Evolutionary conservation across 2,329 filamentous ascomycete species (phyloP), one percentile per base, ranked within the genome.

Genomic region (Talaromyces islandicus): DNA sequence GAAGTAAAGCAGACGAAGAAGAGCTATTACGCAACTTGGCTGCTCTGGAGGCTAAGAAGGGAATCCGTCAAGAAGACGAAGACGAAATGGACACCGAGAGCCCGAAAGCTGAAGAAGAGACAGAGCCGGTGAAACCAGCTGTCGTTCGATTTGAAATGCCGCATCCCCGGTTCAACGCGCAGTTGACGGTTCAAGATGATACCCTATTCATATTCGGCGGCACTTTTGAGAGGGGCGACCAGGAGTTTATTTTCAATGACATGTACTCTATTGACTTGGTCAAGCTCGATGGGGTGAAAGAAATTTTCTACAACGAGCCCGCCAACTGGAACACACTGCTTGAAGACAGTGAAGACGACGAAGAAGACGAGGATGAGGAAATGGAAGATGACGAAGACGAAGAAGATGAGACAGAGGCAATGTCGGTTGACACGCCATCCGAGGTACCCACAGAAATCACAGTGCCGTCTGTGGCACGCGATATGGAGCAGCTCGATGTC

Each of bases 241-340:
- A 91, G 24, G 94, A 99, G 74, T 96, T 90, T 69, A 97, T 92
- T 0, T 96, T 97, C 74, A 92, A 97, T 67, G 94, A 99, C 69
- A 81, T 99, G 75, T 95, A 95, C 76, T 88, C 91, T 2, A 87
- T 97, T 62, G 92, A 99, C 69, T 81, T 99, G n/a, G 92, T 89
- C 62, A 97, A 96, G 75, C 82, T 99, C 62, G 92, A 97, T 67
- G 94, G 94, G 3, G 93, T 94, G 65, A 93, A 92, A 72, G 89
- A 97, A 75, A 85, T 97, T 54, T 97, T 93, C 78, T 90, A 83
- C 72, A 83, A 91, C 57, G 89, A 95, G 66, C 87, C 92, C 66
- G 85, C 91, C 69, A 92, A 96, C 72, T 97, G 92, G 92, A 84
- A 88, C 14, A 81, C 84, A 11, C 80, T 85, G 1, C 81, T 83